Conservation (phyloP, 2,329 filamentous ascomycete species). For the Trichoderma sp. region DNA sequence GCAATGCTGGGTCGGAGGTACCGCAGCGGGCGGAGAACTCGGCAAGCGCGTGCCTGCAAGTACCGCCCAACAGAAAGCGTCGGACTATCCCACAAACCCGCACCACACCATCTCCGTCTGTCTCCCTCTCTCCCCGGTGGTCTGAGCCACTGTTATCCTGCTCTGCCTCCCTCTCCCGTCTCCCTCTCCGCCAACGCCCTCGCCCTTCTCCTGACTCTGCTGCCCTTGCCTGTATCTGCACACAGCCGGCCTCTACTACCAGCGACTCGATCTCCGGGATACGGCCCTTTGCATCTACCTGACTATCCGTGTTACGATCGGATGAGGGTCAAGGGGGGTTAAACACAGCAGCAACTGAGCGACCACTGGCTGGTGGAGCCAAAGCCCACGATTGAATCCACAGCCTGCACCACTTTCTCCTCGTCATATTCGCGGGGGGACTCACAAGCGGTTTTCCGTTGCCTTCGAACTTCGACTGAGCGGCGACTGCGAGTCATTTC, state of each 20-base stretch:
- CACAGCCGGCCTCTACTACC: background rate
- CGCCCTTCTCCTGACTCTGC: slow-evolving; percentile 14
- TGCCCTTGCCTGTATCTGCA: background rate
- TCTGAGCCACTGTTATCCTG: slow-evolving; percentile 19
- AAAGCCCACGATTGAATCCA: slow-evolving; percentile 2
- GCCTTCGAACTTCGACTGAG: background rate
- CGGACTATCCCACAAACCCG: slow-evolving; percentile 26
- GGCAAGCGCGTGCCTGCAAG: background rate
- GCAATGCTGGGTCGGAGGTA: background rate
- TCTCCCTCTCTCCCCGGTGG: background rate
- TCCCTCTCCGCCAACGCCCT: background rate
- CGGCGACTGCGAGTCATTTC: slow-evolving; percentile 4
- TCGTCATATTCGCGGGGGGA: background rate
- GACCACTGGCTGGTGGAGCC: no score
- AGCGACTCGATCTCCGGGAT: background rate
- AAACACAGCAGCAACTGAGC: background rate
- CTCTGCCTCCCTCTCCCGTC: slow-evolving; percentile 14
- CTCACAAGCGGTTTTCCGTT: background rate
- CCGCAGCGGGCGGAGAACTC: slow-evolving; percentile 11
- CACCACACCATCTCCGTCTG: slow-evolving; percentile 13
- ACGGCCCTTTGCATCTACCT: background rate
- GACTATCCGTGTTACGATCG: background rate
- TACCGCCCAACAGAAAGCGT: slow-evolving; percentile 10
- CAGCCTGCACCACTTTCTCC: slow-evolving; percentile 18
- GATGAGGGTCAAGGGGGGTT: slow-evolving; percentile 2